Base-by-base conservation (phyloP, 2,329 filamentous ascomycete genomes). In the Mycocentrospora acerina region DNA sequence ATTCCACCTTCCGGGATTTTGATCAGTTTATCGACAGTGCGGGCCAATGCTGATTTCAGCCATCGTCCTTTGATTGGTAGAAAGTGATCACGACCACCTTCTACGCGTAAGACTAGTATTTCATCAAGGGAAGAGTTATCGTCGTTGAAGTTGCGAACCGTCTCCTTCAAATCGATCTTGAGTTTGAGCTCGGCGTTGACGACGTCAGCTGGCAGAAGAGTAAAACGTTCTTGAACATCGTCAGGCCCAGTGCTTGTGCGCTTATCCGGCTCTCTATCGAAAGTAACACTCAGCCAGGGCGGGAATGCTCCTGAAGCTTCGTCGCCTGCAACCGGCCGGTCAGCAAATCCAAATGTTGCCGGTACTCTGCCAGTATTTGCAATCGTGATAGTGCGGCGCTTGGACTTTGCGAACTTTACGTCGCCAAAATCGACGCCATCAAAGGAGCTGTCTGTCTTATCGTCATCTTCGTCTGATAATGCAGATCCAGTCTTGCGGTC, bases 311-410 rank as follows among this genome's bases (percentile, higher is more conserved):
- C 70, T 64, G 57, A 32, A 40, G 49, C 53, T 58, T 67, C 64
- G 14, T 68, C 71, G 24, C 69, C 54, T 69, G 75, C 71, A 1
- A 71, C 70, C 2, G 86, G 84, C 46, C 83, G 83, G 42, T 89
- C 85, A 1, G 90, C 81, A 62, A 98, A 95, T 2, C 78, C 79
- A 57, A 96, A 85, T 0, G 76, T 86, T 0, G 93, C 90, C 3
- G 83, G 68, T 0, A 94, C 88, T 18, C 88, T 79, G 2, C 93
- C 86, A 0, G 93, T 98, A 55, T 98, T 98, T 17, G 93, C 93
- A 38, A 98, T 81, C 0, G 90, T 97, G 29, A 97, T 64, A 3
- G 76, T 80, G 4, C 84, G 78, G 7, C 74, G 76, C 51, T 85
- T 81, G 7, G 75, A 79, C 42, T 85, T 79, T 26, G 85, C 74